phyloP scores from a whole-genome alignment of 2,329 filamentous ascomycete species.

The Chaetomium olivaceum region DNA sequence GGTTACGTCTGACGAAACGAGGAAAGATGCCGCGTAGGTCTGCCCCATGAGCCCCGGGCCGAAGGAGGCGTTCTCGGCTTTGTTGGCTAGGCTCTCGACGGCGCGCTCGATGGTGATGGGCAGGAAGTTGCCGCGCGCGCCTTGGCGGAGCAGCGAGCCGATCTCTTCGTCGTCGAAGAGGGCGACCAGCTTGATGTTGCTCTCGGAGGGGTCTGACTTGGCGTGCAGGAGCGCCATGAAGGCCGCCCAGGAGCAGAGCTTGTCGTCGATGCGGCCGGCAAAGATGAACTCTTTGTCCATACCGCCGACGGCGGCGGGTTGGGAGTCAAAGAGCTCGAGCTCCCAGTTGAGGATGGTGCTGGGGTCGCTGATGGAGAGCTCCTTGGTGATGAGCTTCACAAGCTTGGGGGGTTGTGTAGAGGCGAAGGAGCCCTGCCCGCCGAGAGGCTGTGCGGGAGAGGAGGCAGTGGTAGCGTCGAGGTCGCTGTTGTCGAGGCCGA shows the following conservation, averaged over 20 bases:
- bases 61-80: constrained; percentile 43
- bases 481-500: constrained; percentile 79
- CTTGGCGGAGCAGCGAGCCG: constrained; percentile 85
- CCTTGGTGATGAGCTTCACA: constrained; percentile 75
- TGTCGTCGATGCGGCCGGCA: constrained; percentile 93
- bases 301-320: constrained; percentile 80
- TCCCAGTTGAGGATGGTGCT: constrained; percentile 91
- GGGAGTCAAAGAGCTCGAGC: constrained; percentile 88
- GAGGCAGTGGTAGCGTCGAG: constrained; percentile 40
- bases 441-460: constrained; percentile 50
- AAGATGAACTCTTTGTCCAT: constrained; percentile 93
- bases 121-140: constrained; percentile 86
- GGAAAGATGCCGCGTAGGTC: constrained; percentile 88
- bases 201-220: constrained; percentile 55
- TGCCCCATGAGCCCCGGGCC: constrained; percentile 68
- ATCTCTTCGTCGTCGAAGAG: constrained; percentile 98
- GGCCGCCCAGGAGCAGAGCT: constrained; percentile 93
- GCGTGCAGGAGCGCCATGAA: constrained; percentile 78
- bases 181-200: constrained; percentile 85
- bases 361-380: constrained; percentile 74
- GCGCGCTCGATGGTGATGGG: constrained; percentile 78
- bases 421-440: constrained; percentile 70
- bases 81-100: constrained; percentile 64
- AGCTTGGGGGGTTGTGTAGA: constrained; percentile 82
- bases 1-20: constrained; percentile 88